phyloP scores from a whole-genome alignment of 306 rosid species.

The Vigna reflexopilosa region DNA sequence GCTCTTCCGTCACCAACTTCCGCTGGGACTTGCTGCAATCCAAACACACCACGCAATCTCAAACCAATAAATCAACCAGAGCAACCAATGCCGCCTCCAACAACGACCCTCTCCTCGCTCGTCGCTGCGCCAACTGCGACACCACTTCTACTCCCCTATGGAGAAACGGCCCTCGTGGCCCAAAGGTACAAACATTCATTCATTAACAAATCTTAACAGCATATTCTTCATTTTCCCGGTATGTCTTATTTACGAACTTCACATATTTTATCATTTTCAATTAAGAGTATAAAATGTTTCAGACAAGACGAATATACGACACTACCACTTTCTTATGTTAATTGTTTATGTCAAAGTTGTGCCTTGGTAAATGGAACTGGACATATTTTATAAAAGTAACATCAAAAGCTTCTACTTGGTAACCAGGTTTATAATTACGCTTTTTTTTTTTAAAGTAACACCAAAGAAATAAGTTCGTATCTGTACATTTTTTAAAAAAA shows the following conservation, averaged over 20 bases:
- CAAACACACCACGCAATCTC: constrained; percentile 49
- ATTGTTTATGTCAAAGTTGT: background rate
- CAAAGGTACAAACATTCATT: constrained; percentile 62
- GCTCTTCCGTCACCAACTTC: constrained; percentile 41
- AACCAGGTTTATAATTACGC: background rate
- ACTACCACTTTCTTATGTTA: background rate
- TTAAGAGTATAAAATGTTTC: too few relatives aligned
- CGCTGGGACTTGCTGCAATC: constrained; percentile 89
- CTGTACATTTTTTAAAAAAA: background rate
- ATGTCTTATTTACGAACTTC: too few relatives aligned
- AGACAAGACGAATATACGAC: too few relatives aligned
- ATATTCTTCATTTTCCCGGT: background rate
- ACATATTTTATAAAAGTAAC: background rate
- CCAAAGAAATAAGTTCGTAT: background rate
- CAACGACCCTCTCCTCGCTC: constrained; percentile 81
- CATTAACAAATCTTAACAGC: background rate
- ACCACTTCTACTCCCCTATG: constrained; percentile 98
- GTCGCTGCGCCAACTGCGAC: constrained; percentile 97
- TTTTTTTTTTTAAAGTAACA: too few relatives aligned
- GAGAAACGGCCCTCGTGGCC: constrained; percentile 98
- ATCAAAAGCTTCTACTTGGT: background rate
- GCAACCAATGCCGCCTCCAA: background rate
- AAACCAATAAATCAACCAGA: constrained; percentile 44
- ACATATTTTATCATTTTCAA: too few relatives aligned
- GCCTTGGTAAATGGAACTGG: background rate